Conservation (phyloP, 148 eudicot species). For the Nyssa sinensis region DNA sequence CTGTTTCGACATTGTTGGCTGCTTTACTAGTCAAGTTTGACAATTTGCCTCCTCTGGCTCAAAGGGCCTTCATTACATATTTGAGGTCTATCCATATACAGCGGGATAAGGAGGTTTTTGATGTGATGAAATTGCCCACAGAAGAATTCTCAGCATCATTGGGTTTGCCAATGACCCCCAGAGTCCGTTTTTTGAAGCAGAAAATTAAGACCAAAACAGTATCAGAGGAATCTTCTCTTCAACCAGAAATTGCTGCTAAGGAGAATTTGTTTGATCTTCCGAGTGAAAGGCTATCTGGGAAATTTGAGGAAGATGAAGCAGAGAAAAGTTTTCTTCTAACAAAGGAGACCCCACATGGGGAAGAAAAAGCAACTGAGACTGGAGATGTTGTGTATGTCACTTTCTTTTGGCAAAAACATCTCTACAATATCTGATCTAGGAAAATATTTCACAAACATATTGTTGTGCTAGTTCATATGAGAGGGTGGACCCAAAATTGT, state of each 20-base stretch:
- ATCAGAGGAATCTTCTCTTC: slow-evolving; percentile 31
- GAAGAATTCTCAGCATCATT: slow-evolving; percentile 82
- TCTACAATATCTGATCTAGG: background rate
- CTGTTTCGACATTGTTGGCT: slow-evolving; percentile 65
- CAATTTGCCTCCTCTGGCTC: slow-evolving; percentile 62
- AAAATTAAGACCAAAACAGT: slow-evolving; percentile 39
- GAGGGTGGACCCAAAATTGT: background rate
- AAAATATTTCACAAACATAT: background rate
- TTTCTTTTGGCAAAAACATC: background rate
- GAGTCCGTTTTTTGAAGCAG: slow-evolving; percentile 58
- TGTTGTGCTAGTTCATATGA: background rate
- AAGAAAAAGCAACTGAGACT: slow-evolving; percentile 36
- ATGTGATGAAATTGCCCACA: slow-evolving; percentile 67
- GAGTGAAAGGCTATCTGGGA: slow-evolving; percentile 7
- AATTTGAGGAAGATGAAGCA: slow-evolving; percentile 34
- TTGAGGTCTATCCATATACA: slow-evolving; percentile 62
- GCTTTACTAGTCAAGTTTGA: slow-evolving; percentile 65
- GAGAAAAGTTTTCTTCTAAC: slow-evolving; percentile 39
- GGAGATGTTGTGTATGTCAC: slow-evolving; percentile 50
- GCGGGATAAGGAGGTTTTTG: slow-evolving; percentile 79
- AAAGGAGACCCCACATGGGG: slow-evolving; percentile 26
- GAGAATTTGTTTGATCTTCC: slow-evolving; percentile 34
- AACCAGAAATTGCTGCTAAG: slow-evolving; percentile 29
- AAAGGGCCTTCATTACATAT: slow-evolving; percentile 82
- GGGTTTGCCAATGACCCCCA: slow-evolving; percentile 91